phyloP scores from a whole-genome alignment of 139 green algal genomes.

The Penium margaritaceum region DNA sequence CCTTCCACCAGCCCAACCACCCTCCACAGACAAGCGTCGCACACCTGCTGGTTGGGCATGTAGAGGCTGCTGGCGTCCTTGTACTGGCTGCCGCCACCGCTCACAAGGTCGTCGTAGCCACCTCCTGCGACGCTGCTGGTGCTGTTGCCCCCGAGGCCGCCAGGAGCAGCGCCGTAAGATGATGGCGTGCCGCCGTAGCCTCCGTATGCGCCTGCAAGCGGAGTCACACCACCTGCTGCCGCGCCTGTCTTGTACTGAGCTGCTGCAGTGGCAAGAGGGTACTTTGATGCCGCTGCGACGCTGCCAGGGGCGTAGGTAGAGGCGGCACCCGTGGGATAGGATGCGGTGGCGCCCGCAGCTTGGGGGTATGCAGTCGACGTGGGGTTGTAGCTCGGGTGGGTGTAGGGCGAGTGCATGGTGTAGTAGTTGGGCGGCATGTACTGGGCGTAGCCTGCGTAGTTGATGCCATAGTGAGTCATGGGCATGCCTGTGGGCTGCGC shows the following conservation, averaged over 20 bases:
- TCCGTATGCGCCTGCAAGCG: not conserved
- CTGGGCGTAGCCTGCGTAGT: slow-evolving; percentile 27
- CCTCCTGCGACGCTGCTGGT: not conserved
- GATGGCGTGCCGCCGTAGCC: slow-evolving; percentile 20
- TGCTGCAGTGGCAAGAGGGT: not conserved
- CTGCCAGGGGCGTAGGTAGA: not conserved
- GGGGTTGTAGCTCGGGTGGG: not conserved
- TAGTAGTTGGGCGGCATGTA: slow-evolving; percentile 28
- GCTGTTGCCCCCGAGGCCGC: not conserved
- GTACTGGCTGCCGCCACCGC: slow-evolving; percentile 24
- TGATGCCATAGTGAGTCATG: not conserved
- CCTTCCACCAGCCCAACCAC: not conserved
- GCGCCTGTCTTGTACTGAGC: slow-evolving; percentile 1
- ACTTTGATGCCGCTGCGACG: not conserved
- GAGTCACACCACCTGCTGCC: not conserved
- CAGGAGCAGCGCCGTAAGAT: slow-evolving; percentile 2
- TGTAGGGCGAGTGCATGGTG: slow-evolving; percentile 14
- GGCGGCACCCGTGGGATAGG: slow-evolving; percentile 7
- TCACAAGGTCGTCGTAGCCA: slow-evolving; percentile 26
- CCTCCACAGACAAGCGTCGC: not conserved
- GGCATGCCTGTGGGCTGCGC: slow-evolving; percentile 24
- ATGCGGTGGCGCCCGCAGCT: not conserved
- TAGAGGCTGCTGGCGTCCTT: slow-evolving; percentile 39
- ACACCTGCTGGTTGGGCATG: slow-evolving; percentile 38
- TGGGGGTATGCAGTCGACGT: slow-evolving; percentile 18